These are phyloP conservation scores for Ceratobasidium sp. DNA, from an alignment of 1,284 basidiomycete genomes.

Conservation along the genomic window DNA sequence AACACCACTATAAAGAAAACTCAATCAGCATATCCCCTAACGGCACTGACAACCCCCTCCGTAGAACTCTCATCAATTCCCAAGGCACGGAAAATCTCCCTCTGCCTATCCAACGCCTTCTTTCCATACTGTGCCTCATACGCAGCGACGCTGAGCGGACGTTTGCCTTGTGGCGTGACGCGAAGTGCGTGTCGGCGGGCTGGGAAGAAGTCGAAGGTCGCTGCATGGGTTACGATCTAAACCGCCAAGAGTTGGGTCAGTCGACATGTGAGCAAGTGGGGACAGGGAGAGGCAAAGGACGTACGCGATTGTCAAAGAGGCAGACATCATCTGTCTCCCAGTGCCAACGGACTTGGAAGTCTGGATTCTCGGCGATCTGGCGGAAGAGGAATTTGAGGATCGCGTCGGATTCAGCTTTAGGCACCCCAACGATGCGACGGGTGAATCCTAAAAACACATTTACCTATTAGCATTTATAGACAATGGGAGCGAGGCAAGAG, in stretches of 20 bases:
- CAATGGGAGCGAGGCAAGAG: not conserved
- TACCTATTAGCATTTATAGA: not conserved
- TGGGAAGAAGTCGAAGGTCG: slow-evolving; percentile 81
- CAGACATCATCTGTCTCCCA: slow-evolving; percentile 76
- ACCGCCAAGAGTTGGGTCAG: not conserved
- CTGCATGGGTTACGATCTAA: slow-evolving; percentile 77
- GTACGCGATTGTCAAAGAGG: slow-evolving; percentile 77
- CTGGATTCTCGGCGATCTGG: slow-evolving; percentile 72
- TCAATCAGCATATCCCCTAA: slow-evolving; percentile 34
- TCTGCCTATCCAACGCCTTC: slow-evolving; percentile 63
- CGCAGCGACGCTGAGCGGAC: slow-evolving; percentile 76
- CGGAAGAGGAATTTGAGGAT: slow-evolving; percentile 76
- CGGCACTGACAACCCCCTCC: slow-evolving; percentile 24
- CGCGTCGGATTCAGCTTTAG: slow-evolving; percentile 81
- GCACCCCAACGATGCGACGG: slow-evolving; percentile 76
- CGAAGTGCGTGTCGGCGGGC: slow-evolving; percentile 78
- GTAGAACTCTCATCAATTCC: slow-evolving; percentile 10
- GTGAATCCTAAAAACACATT: slow-evolving; percentile 52
- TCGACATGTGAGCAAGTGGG: not conserved
- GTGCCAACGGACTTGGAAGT: slow-evolving; percentile 76
- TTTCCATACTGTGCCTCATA: slow-evolving; percentile 75
- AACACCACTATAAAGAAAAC: not conserved
- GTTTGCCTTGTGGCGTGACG: slow-evolving; percentile 83
- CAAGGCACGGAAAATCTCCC: slow-evolving; percentile 25
- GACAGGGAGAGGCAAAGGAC: slow-evolving; percentile 46